Conservation (phyloP, 257 asterid genomes). For the Gentiana straminea region DNA sequence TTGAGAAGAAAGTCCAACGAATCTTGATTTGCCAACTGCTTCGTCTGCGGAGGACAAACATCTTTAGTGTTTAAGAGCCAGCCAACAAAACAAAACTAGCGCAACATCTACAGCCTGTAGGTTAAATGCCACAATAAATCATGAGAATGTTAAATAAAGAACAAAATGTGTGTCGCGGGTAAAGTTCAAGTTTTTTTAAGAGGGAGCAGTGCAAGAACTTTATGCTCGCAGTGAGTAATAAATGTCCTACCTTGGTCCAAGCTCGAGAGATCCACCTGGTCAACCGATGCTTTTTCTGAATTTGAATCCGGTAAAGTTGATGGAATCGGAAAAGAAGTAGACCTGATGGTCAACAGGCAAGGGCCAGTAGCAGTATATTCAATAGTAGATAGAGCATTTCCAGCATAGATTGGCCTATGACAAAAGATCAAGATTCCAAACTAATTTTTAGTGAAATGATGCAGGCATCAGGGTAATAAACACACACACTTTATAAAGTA, state of each 20-base stretch:
- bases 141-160: neutral
- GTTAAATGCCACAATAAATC: neutral
- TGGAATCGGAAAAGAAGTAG: slow-evolving; percentile 67
- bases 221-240: neutral
- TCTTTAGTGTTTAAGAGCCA: neutral
- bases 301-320: slow-evolving; percentile 25
- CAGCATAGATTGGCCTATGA: slow-evolving; percentile 90
- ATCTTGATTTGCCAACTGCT: slow-evolving; percentile 62
- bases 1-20: slow-evolving; percentile 58
- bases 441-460: slow-evolving; percentile 1
- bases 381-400: slow-evolving; percentile 89
- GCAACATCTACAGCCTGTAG: neutral
- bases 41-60: slow-evolving; percentile 36
- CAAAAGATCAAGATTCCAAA: slow-evolving; percentile 18
- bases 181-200: neutral
- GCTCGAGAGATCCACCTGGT: slow-evolving; percentile 71
- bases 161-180: neutral
- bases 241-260: slow-evolving; percentile 58
- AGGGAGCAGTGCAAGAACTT: neutral
- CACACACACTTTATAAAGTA: neutral
- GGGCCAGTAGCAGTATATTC: slow-evolving; percentile 76
- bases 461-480: neutral
- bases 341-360: slow-evolving; percentile 83
- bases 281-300: slow-evolving; percentile 43
- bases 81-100: neutral